These are phyloP conservation scores for Fusarium zealandicum DNA, from an alignment of 2,329 filamentous ascomycete genomes.

Conservation along the genomic window DNA sequence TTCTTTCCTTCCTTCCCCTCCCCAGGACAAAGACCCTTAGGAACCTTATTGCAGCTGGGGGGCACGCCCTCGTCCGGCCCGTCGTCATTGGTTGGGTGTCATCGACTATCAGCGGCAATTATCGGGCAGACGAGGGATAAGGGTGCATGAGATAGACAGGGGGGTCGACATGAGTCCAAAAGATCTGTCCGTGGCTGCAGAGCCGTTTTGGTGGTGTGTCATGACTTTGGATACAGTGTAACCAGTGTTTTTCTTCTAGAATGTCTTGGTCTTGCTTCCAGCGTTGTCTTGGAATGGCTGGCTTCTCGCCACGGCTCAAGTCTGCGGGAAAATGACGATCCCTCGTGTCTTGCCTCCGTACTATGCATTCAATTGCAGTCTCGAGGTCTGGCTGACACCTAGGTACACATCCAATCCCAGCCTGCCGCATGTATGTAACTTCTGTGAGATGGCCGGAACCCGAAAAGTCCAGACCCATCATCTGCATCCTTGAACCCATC, in stretches of 20 bases:
- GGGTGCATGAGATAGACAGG: background rate
- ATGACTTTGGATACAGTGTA: too few species aligned
- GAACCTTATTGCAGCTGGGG: background rate
- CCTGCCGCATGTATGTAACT: background rate
- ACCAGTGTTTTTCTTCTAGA: too few species aligned
- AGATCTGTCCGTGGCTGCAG: background rate
- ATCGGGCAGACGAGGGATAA: background rate
- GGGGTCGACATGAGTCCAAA: background rate
- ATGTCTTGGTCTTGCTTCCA: too few species aligned
- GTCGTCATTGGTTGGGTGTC: background rate
- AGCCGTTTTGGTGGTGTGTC: background rate
- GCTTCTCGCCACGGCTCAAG: background rate
- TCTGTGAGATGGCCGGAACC: background rate
- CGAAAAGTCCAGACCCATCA: background rate
- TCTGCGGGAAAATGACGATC: background rate
- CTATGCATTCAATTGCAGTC: background rate
- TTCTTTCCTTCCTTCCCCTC: too few species aligned
- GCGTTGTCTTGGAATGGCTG: too few species aligned
- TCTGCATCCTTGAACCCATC: background rate
- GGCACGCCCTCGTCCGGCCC: too few species aligned
- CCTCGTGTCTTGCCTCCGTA: background rate
- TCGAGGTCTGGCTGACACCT: background rate
- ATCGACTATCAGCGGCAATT: background rate
- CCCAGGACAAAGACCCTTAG: background rate
- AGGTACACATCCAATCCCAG: too few species aligned